A percentile compares a stretch with the other conserved stretches of the same genome.
phyloP scores from a whole-genome alignment of 768 basidiomycete genomes.

The Strobilomyces confusus region DNA sequence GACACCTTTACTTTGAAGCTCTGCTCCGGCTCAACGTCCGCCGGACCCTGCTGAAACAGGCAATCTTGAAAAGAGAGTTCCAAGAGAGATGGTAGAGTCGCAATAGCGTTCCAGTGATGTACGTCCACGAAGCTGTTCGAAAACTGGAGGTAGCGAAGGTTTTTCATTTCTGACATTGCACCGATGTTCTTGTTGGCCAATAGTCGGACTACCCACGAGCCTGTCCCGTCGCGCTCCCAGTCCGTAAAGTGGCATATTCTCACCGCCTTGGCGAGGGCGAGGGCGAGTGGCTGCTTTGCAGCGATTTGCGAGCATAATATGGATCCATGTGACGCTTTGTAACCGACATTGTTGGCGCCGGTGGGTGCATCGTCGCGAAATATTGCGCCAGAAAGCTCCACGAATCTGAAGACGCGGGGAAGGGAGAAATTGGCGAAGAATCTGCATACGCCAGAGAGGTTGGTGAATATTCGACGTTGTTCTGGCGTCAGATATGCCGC shows the following conservation, averaged over 20 bases:
- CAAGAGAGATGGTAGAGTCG: too few species aligned
- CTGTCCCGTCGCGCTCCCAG: background rate
- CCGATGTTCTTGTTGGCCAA: slow-evolving; percentile 10
- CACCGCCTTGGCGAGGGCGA: slow-evolving; percentile 30
- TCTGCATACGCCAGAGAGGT: slow-evolving; percentile 40
- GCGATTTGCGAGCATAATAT: slow-evolving; percentile 28
- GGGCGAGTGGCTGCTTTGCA: slow-evolving; percentile 25
- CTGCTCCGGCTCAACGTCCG: too few species aligned
- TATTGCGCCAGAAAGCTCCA: slow-evolving; percentile 25
- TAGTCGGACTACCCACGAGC: background rate
- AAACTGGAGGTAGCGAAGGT: slow-evolving; percentile 15
- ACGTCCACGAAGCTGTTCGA: background rate
- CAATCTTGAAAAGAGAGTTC: too few species aligned
- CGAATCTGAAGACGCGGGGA: slow-evolving; percentile 37
- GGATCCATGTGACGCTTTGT: background rate
- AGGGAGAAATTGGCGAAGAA: slow-evolving; percentile 38
- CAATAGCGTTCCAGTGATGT: too few species aligned
- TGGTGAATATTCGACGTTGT: slow-evolving; percentile 6
- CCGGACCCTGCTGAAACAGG: too few species aligned
- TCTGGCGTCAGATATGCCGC: slow-evolving; percentile 10
- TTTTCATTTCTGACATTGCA: slow-evolving; percentile 17
- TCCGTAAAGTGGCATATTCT: slow-evolving; percentile 16
- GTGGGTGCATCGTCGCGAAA: slow-evolving; percentile 1
- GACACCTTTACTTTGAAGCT: too few species aligned
- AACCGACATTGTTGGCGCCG: background rate